Conservation (phyloP, 2,329 filamentous ascomycete genomes). For the Fusarium pseudocircinatum region DNA sequence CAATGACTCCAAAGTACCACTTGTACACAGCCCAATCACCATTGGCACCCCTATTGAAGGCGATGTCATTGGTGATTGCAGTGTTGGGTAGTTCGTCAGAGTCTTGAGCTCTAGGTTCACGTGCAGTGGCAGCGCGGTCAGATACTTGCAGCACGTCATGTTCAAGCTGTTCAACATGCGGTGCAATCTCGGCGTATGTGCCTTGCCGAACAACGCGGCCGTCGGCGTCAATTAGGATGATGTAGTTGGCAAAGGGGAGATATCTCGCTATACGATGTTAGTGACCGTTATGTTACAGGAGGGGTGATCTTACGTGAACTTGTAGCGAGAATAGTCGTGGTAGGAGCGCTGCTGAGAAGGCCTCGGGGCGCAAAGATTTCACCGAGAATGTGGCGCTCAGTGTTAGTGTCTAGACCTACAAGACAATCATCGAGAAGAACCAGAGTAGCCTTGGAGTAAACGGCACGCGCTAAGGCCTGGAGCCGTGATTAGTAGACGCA, state of each 20-base stretch:
- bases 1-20: background rate
- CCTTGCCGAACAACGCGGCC: background rate
- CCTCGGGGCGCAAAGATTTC: background rate
- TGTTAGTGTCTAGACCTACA: background rate
- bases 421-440: background rate
- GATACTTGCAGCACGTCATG: background rate
- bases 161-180: background rate
- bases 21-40: background rate
- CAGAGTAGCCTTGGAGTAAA: background rate
- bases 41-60: background rate
- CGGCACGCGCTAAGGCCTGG: background rate
- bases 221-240: background rate
- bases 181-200: background rate
- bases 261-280: background rate
- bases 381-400: background rate
- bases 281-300: accelerated
- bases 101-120: background rate
- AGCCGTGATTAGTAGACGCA: accelerated
- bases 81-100: background rate
- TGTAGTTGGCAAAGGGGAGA: background rate
- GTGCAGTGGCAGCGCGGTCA: background rate
- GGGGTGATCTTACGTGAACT: background rate
- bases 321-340: background rate
- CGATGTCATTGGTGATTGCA: background rate
- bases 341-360: background rate